These are phyloP conservation scores for Porogramme epimiltina DNA, from an alignment of 1,284 basidiomycete species.

Conservation along the genomic window DNA sequence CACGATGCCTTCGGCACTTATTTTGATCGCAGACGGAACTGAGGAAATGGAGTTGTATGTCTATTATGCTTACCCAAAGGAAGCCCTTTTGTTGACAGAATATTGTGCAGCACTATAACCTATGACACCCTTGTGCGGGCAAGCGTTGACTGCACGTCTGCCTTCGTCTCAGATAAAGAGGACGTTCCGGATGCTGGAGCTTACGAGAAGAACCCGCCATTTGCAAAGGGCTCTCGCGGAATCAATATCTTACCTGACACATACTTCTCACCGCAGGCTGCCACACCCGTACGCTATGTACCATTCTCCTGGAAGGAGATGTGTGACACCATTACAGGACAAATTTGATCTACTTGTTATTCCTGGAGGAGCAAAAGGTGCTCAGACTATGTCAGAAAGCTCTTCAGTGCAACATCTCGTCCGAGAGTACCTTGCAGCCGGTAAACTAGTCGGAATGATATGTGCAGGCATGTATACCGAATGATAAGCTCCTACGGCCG, in stretches of 20 bases:
- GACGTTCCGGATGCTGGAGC: slow-evolving; percentile 3
- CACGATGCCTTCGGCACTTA: slow-evolving; percentile 58
- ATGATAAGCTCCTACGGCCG: too few relatives aligned
- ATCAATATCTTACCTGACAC: slow-evolving; percentile 74
- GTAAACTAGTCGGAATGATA: slow-evolving; percentile 79
- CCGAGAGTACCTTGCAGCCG: slow-evolving; percentile 55
- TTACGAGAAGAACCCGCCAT: slow-evolving; percentile 33
- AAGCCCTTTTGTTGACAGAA: too few relatives aligned
- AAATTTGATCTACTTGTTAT: slow-evolving; percentile 73
- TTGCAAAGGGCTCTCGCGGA: slow-evolving; percentile 71
- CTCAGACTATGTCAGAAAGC: slow-evolving; percentile 69
- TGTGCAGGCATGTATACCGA: slow-evolving; percentile 62
- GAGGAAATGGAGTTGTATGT: slow-evolving; percentile 89
- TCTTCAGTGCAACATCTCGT: slow-evolving; percentile 66
- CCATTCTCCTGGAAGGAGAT: neutral
- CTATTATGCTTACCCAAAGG: neutral
- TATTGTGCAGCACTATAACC: slow-evolving; percentile 60
- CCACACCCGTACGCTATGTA: slow-evolving; percentile 24
- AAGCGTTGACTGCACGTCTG: slow-evolving; percentile 64
- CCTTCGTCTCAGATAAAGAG: slow-evolving; percentile 52
- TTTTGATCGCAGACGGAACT: slow-evolving; percentile 87
- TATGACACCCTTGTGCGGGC: slow-evolving; percentile 82
- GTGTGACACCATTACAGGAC: slow-evolving; percentile 37
- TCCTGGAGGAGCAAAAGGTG: slow-evolving; percentile 82
- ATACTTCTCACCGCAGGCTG: slow-evolving; percentile 46